Conservation (phyloP, 2,329 filamentous ascomycete genomes). For the Curvularia hawaiiensis region DNA sequence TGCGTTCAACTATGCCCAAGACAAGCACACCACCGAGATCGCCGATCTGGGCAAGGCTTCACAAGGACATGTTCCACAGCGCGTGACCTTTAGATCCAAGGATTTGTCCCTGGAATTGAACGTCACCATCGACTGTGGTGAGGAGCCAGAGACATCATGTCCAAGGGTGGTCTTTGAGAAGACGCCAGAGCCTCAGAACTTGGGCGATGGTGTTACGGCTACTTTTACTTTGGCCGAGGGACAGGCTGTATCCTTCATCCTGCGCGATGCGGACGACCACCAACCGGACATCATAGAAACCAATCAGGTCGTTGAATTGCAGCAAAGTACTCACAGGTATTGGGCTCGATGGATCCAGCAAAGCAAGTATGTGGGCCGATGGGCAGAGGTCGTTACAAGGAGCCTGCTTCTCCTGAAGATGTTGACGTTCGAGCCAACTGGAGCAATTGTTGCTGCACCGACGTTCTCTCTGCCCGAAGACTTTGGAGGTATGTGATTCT, state of each 20-base stretch:
- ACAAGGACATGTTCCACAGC: slow-evolving; percentile 28
- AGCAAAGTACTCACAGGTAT: slow-evolving; percentile 71
- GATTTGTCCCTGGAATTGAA: slow-evolving; percentile 68
- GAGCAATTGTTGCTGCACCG: slow-evolving; percentile 76
- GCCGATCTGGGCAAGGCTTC: slow-evolving; percentile 37
- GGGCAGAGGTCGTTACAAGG: slow-evolving; percentile 72
- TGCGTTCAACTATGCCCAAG: slow-evolving; percentile 64
- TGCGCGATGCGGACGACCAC: slow-evolving; percentile 64
- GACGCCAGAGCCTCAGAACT: slow-evolving; percentile 57
- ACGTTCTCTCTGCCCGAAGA: slow-evolving; percentile 80
- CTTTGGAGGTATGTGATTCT: slow-evolving; percentile 27
- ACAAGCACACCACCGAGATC: slow-evolving; percentile 65
- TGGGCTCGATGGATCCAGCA: slow-evolving; percentile 77
- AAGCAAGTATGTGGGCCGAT: slow-evolving; percentile 72
- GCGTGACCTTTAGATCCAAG: slow-evolving; percentile 65
- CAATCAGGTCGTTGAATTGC: slow-evolving; percentile 63
- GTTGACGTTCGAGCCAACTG: slow-evolving; percentile 78
- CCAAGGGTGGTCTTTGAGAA: slow-evolving; percentile 63
- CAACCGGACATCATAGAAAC: slow-evolving; percentile 64
- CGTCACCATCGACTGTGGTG: slow-evolving; percentile 67
- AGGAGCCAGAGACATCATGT: slow-evolving; percentile 53
- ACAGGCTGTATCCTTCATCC: slow-evolving; percentile 70
- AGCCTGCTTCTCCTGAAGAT: slow-evolving; percentile 78
- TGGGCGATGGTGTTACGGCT: slow-evolving; percentile 68
- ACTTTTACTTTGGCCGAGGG: slow-evolving; percentile 66